Evolutionary conservation across 2,329 filamentous ascomycete species (phyloP).

Genomic region (Penicillium digitatum): DNA sequence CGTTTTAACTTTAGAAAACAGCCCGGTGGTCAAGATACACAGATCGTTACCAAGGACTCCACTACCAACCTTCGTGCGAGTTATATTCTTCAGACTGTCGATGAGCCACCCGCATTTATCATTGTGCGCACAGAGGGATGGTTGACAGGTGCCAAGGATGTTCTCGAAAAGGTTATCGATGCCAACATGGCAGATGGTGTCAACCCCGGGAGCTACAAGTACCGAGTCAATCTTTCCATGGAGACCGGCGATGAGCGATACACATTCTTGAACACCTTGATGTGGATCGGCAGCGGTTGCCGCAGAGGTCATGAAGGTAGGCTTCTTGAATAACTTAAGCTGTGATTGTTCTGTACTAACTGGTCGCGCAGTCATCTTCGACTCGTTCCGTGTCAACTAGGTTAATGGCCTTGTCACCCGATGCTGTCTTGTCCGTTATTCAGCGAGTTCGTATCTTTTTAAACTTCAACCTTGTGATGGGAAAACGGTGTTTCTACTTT

Average conservation of each 20-base stretch:
- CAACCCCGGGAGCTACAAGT: conserved; percentile 49
- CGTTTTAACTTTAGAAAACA: conserved; percentile 19
- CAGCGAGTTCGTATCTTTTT: conserved; percentile 16
- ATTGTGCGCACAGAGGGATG: conserved; percentile 47
- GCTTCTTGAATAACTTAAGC: conserved; percentile 1
- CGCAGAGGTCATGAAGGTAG: conserved; percentile 46
- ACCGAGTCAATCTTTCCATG: conserved; percentile 47
- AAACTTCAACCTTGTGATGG: conserved; percentile 12
- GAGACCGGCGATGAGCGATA: conserved; percentile 51
- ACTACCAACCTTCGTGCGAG: conserved; percentile 44
- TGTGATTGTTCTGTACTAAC: conserved; percentile 5
- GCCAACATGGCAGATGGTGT: conserved; percentile 44
- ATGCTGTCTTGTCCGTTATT: conserved; percentile 19
- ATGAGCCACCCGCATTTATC: conserved; percentile 50
- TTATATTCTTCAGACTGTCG: conserved; percentile 50
- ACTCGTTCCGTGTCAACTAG: conserved; percentile 39
- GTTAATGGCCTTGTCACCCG: neutral
- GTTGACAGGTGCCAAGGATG: conserved; percentile 48
- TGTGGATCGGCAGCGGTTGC: conserved; percentile 51
- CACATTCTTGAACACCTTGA: conserved; percentile 47
- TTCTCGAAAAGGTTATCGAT: conserved; percentile 48
- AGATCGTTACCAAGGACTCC: conserved; percentile 48
- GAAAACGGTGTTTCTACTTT: conserved; percentile 24
- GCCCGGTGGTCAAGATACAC: conserved; percentile 51
- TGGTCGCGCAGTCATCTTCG: conserved; percentile 30